Percentiles rank a stretch among this genome's conserved stretches.
Conservation (phyloP, 2,329 filamentous ascomycete genomes). For the Chaetothyriales sp. region DNA sequence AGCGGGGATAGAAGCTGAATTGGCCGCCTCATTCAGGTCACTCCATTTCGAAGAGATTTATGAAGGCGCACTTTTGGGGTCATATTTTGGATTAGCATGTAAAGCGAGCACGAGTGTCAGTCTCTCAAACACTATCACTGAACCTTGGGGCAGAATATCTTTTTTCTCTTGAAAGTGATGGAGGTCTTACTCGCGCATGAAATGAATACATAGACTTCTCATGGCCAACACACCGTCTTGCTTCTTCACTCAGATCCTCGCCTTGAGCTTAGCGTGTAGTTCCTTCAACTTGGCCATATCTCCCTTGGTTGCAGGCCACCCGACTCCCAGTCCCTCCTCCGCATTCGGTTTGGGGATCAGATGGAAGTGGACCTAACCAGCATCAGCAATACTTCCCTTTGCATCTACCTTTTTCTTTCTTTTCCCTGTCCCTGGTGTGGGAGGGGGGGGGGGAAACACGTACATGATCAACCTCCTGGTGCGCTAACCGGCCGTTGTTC, state of each 20-base stretch:
- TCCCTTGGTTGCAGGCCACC: conserved; percentile 59
- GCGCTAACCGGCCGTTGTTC: conserved; percentile 84
- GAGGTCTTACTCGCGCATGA: neutral
- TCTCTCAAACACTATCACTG: neutral
- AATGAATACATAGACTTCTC: no score
- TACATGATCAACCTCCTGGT: conserved; percentile 87
- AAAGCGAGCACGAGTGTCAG: neutral
- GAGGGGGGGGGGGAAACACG: neutral
- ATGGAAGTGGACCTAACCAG: conserved; percentile 68
- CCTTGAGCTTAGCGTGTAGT: conserved; percentile 68
- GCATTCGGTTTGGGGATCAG: conserved; percentile 94
- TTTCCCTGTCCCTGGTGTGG: conserved; percentile 6
- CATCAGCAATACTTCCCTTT: neutral
- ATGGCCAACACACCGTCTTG: neutral
- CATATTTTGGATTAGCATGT: neutral
- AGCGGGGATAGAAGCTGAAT: neutral
- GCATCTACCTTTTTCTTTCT: neutral
- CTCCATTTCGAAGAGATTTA: neutral
- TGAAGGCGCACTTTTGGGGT: neutral
- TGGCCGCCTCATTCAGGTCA: neutral
- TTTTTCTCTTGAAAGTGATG: neutral
- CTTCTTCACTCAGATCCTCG: conserved; percentile 53
- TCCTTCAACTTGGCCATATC: conserved; percentile 75
- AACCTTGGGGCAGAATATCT: neutral
- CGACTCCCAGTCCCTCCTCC: conserved; percentile 60